Evolutionary conservation across 768 basidiomycete species (phyloP), one percentile per base, ranked within the genome.

Genomic region (Lyophyllum atratum): DNA sequence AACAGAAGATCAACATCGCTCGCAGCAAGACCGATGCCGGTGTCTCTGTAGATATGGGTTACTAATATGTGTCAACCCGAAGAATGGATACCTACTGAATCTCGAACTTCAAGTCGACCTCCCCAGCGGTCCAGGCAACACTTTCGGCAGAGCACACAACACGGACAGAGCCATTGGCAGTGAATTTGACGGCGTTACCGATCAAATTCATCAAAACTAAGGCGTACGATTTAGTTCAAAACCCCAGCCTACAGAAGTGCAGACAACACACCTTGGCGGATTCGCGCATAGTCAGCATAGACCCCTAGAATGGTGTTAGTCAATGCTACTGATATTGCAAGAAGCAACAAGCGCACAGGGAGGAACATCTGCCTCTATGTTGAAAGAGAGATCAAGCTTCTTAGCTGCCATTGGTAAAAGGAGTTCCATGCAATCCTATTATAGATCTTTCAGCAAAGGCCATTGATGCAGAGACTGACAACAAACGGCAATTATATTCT

Each of bases 121-220:
- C 82, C 21, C 74, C 76, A 5, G 72, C 61, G 11, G 70, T 56
- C 33, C 67, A 67, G 14, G 69, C 59, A 24, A 61, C 61, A 10
- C 64, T 71, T 57, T 85, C 84, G n/a, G 85, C 72, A 4, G 80
- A 81, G 64, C 86, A 87, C 1, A 74, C 77, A 19, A 89, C 85
- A 34, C 81, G 78, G 22, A 91, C 87, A 42, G 78, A 85, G 8
- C 89, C 88, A 19, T 67, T 72, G 1, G 79, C 76, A 1, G 88
- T 89, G 67, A 90, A 91, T 63, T 90, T 91, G 53, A 90, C 84
- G 3, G 87, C 87, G 64, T 91, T 91, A 8, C 87, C 88, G 47
- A 90, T 85, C 48, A 90, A 69, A 66, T 91, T 91, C 87, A 89
- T 89, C 21, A 90, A 70, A 10, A 89, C 87, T 87, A 60, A 2